A percentile compares a stretch with the other conserved stretches of the same genome.
Conservation (phyloP, 2,329 filamentous ascomycete species). For the Hypoxylon sp. region DNA sequence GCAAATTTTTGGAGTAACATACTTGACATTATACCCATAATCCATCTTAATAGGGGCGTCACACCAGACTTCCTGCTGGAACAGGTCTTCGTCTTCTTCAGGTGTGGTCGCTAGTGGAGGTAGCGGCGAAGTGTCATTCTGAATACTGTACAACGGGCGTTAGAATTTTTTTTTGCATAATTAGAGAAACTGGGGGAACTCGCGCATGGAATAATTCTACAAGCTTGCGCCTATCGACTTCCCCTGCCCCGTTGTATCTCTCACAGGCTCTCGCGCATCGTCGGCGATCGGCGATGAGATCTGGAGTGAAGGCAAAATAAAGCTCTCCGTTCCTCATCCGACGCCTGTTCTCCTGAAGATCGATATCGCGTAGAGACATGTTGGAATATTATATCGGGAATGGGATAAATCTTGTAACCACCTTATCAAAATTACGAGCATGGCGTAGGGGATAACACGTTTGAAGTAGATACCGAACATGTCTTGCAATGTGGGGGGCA, state of each 20-base stretch:
- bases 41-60: conserved; percentile 79
- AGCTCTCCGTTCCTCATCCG: conserved; percentile 69
- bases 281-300: conserved; percentile 74
- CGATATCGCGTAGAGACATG: conserved; percentile 4
- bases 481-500: not conserved
- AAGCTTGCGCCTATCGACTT: conserved; percentile 72
- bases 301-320: conserved; percentile 80
- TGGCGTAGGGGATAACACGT: not conserved
- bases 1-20: not conserved
- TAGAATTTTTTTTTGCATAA: not conserved
- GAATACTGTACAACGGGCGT: not conserved
- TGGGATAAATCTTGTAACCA: not conserved
- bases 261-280: conserved; percentile 73
- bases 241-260: conserved; percentile 74
- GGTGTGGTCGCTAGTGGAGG: conserved; percentile 70
- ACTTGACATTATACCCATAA: conserved; percentile 80
- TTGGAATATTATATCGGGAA: not conserved
- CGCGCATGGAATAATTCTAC: conserved; percentile 69
- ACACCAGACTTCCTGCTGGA: conserved; percentile 77
- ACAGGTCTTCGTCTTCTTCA: conserved; percentile 75
- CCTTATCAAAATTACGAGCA: not conserved
- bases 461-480: too few species aligned
- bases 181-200: not conserved
- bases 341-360: conserved; percentile 7
- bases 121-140: conserved; percentile 56